phyloP scores from a whole-genome alignment of 2,329 filamentous ascomycete genomes.

The Cladophialophora chaetospira region DNA sequence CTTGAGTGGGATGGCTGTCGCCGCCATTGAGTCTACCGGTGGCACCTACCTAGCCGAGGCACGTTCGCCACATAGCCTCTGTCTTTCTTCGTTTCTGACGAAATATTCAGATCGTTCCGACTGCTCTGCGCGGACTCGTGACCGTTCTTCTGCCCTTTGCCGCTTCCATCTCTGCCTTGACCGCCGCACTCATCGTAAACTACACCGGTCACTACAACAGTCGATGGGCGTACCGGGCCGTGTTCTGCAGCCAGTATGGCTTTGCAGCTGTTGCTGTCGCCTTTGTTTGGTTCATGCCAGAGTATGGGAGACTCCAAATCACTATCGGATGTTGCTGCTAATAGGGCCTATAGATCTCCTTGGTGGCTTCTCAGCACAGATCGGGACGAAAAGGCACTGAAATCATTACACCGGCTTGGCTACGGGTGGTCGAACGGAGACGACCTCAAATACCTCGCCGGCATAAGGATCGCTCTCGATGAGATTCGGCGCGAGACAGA shows the following conservation, averaged over 20 bases:
- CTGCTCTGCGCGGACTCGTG: constrained; percentile 51
- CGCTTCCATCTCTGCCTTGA: constrained; percentile 45
- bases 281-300: constrained; percentile 30
- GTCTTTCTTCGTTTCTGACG: constrained; percentile 25
- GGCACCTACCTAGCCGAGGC: constrained; percentile 45
- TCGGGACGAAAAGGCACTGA: constrained; percentile 38
- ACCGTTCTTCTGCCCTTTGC: constrained; percentile 48
- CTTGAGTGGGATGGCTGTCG: constrained; percentile 48
- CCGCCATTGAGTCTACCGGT: constrained; percentile 50
- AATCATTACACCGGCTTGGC: constrained; percentile 34
- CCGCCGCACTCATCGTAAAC: constrained; percentile 43
- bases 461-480: constrained; percentile 36
- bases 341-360: constrained; percentile 35
- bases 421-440: background rate
- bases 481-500: constrained; percentile 36
- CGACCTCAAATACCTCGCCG: constrained; percentile 36
- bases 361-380: constrained; percentile 44
- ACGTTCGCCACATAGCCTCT: background rate
- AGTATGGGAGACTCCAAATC: constrained; percentile 7
- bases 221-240: constrained; percentile 47
- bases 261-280: constrained; percentile 41
- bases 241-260: constrained; percentile 47
- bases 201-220: constrained; percentile 41
- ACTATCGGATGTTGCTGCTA: background rate
- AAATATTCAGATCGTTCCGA: constrained; percentile 42